Base-by-base conservation (phyloP, 2,329 filamentous ascomycete genomes). In the Aspergillus jensenii region DNA sequence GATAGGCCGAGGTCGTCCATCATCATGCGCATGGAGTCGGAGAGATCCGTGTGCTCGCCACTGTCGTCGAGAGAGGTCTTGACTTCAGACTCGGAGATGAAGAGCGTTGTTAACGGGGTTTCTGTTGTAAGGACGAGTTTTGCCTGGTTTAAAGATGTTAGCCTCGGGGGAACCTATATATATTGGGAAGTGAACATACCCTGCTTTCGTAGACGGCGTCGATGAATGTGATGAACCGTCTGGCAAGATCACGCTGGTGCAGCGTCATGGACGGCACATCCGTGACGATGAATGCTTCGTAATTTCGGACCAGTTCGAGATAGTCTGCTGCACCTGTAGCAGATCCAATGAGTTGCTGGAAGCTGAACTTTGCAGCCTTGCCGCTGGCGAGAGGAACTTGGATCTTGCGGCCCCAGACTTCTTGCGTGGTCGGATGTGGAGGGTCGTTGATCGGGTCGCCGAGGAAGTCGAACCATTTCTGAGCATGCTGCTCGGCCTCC, bases 171-270 rank as follows among this genome's bases (percentile, higher is more conserved):
- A 6, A 8, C 9, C 27, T 11, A 41, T 17, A n/a, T 19, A 23
- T 9, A 35, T 2, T 15, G 15, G 19, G 35, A n/a, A 40, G 14
- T n/a, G 15, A 3, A 21, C 79, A 59, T 71, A 84, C 83, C 66
- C 82, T 75, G 62, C 78, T 81, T 75, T 99, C 95, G 71, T 99
- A 99, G 4, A 97, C 89, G 6, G 95, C 93, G 72, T 99, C 95
- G 64, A 99, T 91, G 67, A 99, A 97, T 0, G 93, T 99, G 73
- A 99, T 99, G 75, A 99, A 97, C 5, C 95, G 84, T 12, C 95
- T 82, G 0, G 95, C 95, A 40, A 96, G 82, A 76, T 99, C 95
- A 19, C 95, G 86, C 69, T 92, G 87, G 55, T 86, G 86, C 64
- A 91, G 85, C 41, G 89, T 95, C 95, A 99, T 98, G 6, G 89